These are phyloP conservation scores for Pseudozyma hubeiensis DNA, from an alignment of 1,284 basidiomycete species.

Conservation along the genomic window DNA sequence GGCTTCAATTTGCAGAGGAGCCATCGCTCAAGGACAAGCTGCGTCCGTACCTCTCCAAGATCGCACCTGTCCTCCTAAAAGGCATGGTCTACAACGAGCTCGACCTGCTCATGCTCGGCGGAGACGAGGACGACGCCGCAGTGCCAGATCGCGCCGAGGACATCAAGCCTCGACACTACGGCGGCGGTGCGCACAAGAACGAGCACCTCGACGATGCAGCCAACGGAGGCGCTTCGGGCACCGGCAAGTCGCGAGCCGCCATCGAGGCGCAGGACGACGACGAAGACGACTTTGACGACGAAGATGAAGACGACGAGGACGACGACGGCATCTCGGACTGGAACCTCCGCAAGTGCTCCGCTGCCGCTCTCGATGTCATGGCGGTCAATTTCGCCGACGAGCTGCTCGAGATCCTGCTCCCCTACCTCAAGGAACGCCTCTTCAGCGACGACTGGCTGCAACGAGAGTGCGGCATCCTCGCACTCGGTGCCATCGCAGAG, in stretches of 20 bases:
- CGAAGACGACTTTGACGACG: constrained; percentile 81
- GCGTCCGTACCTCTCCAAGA: constrained; percentile 83
- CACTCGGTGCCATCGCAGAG: constrained; percentile 97
- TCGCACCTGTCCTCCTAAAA: constrained; percentile 91
- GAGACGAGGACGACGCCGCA: constrained; percentile 82
- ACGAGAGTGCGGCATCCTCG: constrained; percentile 93
- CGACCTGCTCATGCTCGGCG: constrained; percentile 93
- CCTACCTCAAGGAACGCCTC: constrained; percentile 90
- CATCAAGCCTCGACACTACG: constrained; percentile 92
- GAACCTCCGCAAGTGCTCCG: constrained; percentile 98
- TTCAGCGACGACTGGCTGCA: constrained; percentile 95
- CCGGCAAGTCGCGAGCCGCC: constrained; percentile 58
- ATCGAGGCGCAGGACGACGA: constrained; percentile 75
- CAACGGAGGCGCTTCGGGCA: constrained; percentile 62
- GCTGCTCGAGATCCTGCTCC: constrained; percentile 86
- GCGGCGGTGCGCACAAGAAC: constrained; percentile 78
- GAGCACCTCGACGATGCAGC: constrained; percentile 61
- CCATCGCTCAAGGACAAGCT: constrained; percentile 84
- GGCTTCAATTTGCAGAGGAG: constrained; percentile 98
- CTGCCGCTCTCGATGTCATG: constrained; percentile 95
- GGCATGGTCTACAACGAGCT: constrained; percentile 98
- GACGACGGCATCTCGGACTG: constrained; percentile 98
- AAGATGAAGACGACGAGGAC: constrained; percentile 90
- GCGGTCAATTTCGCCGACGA: constrained; percentile 90
- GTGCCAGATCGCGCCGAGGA: constrained; percentile 83